phyloP scores from a whole-genome alignment of 2,329 filamentous ascomycete species.

The Fusarium hainanense region DNA sequence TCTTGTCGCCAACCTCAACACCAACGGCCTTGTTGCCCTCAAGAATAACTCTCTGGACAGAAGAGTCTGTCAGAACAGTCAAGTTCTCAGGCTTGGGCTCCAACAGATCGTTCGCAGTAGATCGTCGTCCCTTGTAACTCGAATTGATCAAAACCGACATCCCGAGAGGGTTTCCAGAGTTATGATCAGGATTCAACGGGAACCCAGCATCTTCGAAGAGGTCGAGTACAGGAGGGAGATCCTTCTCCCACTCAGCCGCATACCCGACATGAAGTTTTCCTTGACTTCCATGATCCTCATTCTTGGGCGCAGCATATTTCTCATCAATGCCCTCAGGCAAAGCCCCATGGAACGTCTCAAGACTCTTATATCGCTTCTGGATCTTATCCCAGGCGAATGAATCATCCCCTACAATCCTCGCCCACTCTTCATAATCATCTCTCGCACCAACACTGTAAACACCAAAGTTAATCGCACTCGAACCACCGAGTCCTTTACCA shows the following conservation, averaged over 20 bases:
- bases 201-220: conserved; percentile 61
- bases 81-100: conserved; percentile 57
- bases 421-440: conserved; percentile 73
- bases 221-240: conserved; percentile 58
- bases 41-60: conserved; percentile 35
- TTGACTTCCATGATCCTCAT: conserved; percentile 59
- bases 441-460: conserved; percentile 65
- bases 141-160: conserved; percentile 63
- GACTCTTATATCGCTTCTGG: conserved; percentile 59
- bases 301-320: conserved; percentile 60
- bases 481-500: conserved; percentile 63
- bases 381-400: conserved; percentile 66
- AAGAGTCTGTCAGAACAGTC: conserved; percentile 30
- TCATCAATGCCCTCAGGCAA: conserved; percentile 51
- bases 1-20: conserved; percentile 30
- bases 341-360: conserved; percentile 64
- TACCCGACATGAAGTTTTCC: conserved; percentile 63
- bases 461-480: conserved; percentile 65
- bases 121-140: conserved; percentile 59
- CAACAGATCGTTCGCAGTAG: conserved; percentile 64
- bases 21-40: conserved; percentile 35
- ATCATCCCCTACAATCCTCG: conserved; percentile 64
- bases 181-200: conserved; percentile 64
- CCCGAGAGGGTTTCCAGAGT: conserved; percentile 68
- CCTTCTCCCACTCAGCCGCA: conserved; percentile 60